These are phyloP conservation scores for Zasmidium angulare DNA, from an alignment of 2,329 filamentous ascomycete species.

Conservation along the genomic window DNA sequence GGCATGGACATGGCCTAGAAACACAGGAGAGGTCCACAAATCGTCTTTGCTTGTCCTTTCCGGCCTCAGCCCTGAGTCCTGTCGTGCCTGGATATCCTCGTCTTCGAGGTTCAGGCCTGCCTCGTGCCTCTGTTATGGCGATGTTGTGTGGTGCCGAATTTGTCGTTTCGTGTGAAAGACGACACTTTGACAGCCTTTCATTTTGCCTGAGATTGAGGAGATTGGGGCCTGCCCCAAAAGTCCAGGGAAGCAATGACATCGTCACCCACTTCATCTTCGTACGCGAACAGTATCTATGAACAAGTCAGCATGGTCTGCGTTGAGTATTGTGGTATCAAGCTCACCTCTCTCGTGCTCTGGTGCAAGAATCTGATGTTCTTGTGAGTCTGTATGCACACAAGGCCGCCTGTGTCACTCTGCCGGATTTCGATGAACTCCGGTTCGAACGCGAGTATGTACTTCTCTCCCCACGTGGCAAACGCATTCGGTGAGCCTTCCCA, in stretches of 20 bases:
- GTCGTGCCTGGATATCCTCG: too few relatives aligned
- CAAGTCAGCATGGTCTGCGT: constrained; percentile 4
- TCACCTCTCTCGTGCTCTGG: constrained; percentile 92
- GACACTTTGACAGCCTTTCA: constrained; percentile 1
- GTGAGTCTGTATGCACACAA: constrained; percentile 92
- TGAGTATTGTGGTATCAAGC: constrained; percentile 29
- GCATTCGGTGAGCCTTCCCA: constrained; percentile 93
- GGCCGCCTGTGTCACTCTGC: constrained; percentile 86
- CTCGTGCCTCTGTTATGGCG: background rate
- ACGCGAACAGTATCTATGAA: constrained; percentile 87
- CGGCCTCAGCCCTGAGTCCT: too few relatives aligned
- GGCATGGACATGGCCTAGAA: too few relatives aligned
- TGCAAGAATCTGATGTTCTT: constrained; percentile 96
- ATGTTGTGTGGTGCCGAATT: background rate
- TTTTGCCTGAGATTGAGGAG: constrained; percentile 19
- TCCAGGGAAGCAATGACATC: constrained; percentile 93
- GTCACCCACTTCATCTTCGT: constrained; percentile 91
- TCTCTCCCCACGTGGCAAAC: constrained; percentile 89
- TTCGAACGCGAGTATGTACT: constrained; percentile 94
- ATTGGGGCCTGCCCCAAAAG: constrained; percentile 68
- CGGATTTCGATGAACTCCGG: constrained; percentile 96
- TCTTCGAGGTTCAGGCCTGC: background rate
- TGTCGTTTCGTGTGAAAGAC: background rate
- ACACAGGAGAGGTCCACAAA: too few relatives aligned
- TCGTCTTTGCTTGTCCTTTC: too few relatives aligned